A percentile compares a stretch with the other conserved stretches of the same genome.
Evolutionary conservation across 2,329 filamentous ascomycete genomes (phyloP).

Genomic region (Paraphoma chrysanthemicola): DNA sequence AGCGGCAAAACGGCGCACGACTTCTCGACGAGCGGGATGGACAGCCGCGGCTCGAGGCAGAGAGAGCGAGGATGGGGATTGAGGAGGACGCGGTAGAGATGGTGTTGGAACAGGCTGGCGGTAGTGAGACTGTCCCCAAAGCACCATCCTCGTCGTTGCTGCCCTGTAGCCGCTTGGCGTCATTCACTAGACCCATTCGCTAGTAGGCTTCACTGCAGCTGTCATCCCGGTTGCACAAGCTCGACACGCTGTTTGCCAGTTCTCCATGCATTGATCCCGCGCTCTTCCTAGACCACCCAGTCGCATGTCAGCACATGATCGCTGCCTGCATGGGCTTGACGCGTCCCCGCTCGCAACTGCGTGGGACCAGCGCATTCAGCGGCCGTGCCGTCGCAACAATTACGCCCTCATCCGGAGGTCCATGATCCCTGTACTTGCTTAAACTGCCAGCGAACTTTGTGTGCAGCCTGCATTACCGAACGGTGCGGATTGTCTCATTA

Average conservation of each 20-base stretch:
- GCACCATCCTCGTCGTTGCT: constrained; percentile 23
- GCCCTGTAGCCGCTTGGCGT: constrained; percentile 1
- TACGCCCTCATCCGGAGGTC: background rate
- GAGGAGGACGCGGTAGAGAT: constrained; percentile 6
- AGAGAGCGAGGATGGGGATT: constrained; percentile 10
- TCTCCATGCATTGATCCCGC: constrained; percentile 14
- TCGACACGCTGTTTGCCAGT: constrained; percentile 15
- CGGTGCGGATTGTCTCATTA: background rate
- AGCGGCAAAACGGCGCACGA: constrained; percentile 6
- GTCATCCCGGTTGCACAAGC: constrained; percentile 21
- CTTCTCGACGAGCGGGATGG: constrained; percentile 5
- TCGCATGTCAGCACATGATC: constrained; percentile 20
- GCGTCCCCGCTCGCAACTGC: constrained; percentile 6
- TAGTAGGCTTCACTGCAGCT: constrained; percentile 20
- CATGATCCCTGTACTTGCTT: background rate
- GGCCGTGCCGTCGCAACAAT: background rate
- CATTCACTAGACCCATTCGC: constrained; percentile 13
- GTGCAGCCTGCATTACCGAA: background rate
- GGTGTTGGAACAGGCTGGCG: background rate
- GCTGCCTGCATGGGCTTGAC: constrained; percentile 5
- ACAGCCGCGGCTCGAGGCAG: constrained; percentile 13
- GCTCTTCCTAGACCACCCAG: constrained; percentile 4
- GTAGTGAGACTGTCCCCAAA: constrained; percentile 17
- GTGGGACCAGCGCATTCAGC: background rate
- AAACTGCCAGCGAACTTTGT: background rate